A percentile compares a stretch with the other conserved stretches of the same genome.
Conservation (phyloP, 169 alveolate species). For the Plasmodium inui region DNA sequence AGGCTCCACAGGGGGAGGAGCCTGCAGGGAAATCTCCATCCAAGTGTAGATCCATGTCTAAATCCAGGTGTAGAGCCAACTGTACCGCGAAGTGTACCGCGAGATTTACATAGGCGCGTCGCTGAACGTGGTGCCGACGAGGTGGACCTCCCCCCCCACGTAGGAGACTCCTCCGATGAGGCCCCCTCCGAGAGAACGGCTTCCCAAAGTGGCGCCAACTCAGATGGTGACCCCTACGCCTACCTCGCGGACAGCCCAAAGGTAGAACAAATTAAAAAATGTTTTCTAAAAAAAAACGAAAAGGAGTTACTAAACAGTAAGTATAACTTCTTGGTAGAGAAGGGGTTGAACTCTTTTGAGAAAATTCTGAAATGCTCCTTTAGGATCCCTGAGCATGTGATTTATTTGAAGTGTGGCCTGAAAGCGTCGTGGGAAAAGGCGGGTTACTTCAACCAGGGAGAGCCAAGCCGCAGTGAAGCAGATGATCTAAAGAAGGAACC, state of each 20-base stretch:
- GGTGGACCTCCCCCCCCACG: neutral
- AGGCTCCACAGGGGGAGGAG: neutral
- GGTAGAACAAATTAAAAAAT: neutral
- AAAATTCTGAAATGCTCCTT: conserved; percentile 50
- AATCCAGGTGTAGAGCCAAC: no score
- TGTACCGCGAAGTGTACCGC: no score
- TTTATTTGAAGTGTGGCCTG: conserved; percentile 1
- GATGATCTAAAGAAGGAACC: neutral
- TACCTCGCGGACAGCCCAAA: neutral
- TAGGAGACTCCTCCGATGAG: neutral
- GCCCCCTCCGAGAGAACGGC: neutral
- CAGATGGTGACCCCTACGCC: neutral
- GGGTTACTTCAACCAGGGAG: neutral
- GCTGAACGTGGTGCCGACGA: neutral
- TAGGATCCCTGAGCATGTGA: conserved; percentile 51
- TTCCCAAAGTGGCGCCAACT: neutral
- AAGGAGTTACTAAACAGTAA: conserved; percentile 23
- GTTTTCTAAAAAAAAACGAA: conserved; percentile 30
- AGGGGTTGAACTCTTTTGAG: conserved; percentile 23
- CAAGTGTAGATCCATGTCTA: no score
- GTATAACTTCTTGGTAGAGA: conserved; percentile 16
- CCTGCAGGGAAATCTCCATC: no score
- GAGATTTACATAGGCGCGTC: no score
- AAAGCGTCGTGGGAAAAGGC: neutral
- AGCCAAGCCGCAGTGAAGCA: neutral